Evolutionary conservation across 345 rosid species (phyloP), one percentile per base, ranked within the genome.

Genomic region (Tarenaya hassleriana): DNA sequence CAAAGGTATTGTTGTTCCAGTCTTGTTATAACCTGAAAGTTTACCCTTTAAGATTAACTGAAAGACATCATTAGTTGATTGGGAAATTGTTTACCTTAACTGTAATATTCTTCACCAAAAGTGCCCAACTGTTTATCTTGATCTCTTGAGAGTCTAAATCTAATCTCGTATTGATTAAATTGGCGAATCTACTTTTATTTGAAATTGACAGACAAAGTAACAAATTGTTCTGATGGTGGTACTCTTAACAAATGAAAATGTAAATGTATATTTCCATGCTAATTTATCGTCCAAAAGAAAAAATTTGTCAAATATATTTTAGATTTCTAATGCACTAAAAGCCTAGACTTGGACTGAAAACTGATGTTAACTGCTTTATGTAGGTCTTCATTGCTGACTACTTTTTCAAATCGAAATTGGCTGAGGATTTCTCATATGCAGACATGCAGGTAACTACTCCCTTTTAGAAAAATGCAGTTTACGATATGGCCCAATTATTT

Each of bases 331-430:
- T 2, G 29, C 29, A 24, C 29, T 24, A 24, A 24, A 24, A n/a
- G n/a, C 29, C 29, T 24, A 24, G 29, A 24, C 29, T 24, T 24
- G 29, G 29, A 24, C 29, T 24, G 2, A 48, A 34, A 12, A 55
- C 14, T 9, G 29, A 16, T 24, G 29, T 11, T 38, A 43, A 62
- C 48, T 70, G 43, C 47, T 24, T n/a, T 29, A 47, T 76, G 77
- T 80, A 92, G 96, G 98, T 85, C 46, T 88, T 83, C 75, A 85
- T 88, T 61, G 72, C 77, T n/a, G 98, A 92, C 74, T 92, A 85
- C 74, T 85, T 85, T 64, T 85, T 92, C 60, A 83, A 77, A 63
- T 76, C 95, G 63, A 78, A 74, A 58, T 63, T 92, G 68, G 69
- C 84, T 27, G 86, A 75, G 41, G 69, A 92, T 67, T 85, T 77